Conservation (phyloP, 202 grass and related monocot genomes). For the Panicum virgatum region DNA sequence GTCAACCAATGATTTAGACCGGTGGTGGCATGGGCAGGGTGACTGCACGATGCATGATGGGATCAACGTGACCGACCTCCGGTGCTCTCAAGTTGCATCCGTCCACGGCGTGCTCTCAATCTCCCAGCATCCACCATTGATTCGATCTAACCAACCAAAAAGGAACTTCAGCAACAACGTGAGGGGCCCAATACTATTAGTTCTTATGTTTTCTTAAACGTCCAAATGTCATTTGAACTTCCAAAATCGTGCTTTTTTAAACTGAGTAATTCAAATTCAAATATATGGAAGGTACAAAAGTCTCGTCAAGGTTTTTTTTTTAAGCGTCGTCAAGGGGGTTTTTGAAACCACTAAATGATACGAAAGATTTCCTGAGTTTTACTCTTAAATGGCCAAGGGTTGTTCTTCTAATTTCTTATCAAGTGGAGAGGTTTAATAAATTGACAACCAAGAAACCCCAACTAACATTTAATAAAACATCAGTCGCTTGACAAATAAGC, state of each 20-base stretch:
- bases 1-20: slow-evolving; percentile 74
- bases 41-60: slow-evolving; percentile 44
- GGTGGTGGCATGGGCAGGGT: slow-evolving; percentile 41
- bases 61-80: slow-evolving; percentile 28
- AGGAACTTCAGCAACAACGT: neutral
- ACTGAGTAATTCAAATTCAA: neutral
- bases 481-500: too few relatives aligned
- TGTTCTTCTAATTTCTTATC: neutral
- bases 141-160: neutral
- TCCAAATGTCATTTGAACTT: neutral
- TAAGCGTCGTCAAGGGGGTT: too few relatives aligned
- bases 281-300: neutral
- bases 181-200: neutral
- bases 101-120: neutral
- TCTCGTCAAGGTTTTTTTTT: too few relatives aligned
- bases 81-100: neutral
- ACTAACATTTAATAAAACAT: neutral
- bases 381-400: neutral
- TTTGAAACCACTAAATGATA: neutral
- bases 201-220: neutral
- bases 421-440: neutral
- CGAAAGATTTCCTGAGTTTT: neutral
- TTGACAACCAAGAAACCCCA: neutral
- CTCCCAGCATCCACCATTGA: neutral
- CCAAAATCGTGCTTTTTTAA: neutral